Base-by-base conservation (phyloP, 140 eudicot genomes). In the Bidens hawaiensis region DNA sequence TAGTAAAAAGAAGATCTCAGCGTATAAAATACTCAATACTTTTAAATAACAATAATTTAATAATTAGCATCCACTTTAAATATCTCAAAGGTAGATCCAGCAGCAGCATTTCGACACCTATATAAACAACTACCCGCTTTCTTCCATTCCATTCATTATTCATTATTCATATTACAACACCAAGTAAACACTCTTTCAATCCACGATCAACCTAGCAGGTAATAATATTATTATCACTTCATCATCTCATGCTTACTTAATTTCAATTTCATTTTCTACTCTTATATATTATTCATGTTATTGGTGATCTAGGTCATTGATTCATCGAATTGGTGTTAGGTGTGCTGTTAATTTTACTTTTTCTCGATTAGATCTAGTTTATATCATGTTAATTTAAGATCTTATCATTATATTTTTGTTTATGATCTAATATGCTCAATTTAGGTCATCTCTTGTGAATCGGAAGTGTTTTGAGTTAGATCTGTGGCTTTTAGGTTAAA, bases 111-210 rank as follows among this genome's bases (percentile, higher is more conserved):
- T 33, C 40, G 31, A 81, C 73, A 69, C 56, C 70, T 70, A 81
- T 81, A 69, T 50, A 81, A 73, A 12, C 64, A 70, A 38, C 45
- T 61, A 24, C 77, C 74, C 71, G 58, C 72, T 63, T 25, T 58
- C 64, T 49, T 33, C 23, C 64, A 33, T 68, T 71, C 63, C 23
- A 40, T n/a, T n/a, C n/a, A n/a, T n/a, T n/a, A n/a, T n/a, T n/a
- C n/a, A n/a, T n/a, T n/a, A n/a, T n/a, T n/a, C n/a, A n/a, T n/a
- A n/a, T n/a, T n/a, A 42, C 46, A 45, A 12, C 17, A 28, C 5
- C 6, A 63, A 63, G 56, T 43, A 15, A 34, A 13, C 34, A 30
- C 34, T 1, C 30, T 28, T 26, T 34, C 62, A 48, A 25, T 72
- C 26, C 71, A 63, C 4, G 22, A 51, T 67, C 60, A 19, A 45